Evolutionary conservation across 108 stramenopile genomes (phyloP), one percentile per base, ranked within the genome.

Genomic region (Cyclostephanos invisitatus): DNA sequence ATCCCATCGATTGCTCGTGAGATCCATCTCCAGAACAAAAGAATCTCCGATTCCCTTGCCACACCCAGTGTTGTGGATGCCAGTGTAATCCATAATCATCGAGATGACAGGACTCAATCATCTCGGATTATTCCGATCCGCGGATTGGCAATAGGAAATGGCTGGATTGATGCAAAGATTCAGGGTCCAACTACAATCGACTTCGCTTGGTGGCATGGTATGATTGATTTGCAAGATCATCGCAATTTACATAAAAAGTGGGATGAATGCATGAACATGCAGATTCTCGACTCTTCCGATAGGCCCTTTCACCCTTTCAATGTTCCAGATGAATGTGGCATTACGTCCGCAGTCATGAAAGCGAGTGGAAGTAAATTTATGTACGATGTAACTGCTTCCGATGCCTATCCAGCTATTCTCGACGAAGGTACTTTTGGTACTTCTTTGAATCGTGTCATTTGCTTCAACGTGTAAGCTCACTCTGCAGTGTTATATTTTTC

Each of bases 151-250:
- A 62, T 91, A 48, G 89, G 89, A 0, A 91, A 91, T 63, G 89
- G 86, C 7, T 88, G 86, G 86, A 82, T 89, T 18, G 91, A 92
- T 73, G 83, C 74, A 21, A 63, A 77, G 28, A 72, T 80, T 53
- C 88, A 92, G 73, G 88, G 87, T 54, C 75, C 84, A 17, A 83
- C 87, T 4, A 70, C 78, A 1, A 89, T 89, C 63, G 91, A 92
- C 64, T 87, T 76, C 65, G 84, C 88, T 15, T 92, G 73, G 63
- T 89, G 91, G 88, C 91, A 92, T 67, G 88, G 88, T 22, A 81
- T 89, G 85, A 89, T 92, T 62, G 91, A 92, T 57, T 70, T 76
- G 11, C 37, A 65, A 5, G 78, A 86, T 5, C 49, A 69, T 50
- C 66, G 81, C 20, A 71, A 53, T 25, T 54, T 91, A 51, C 73